Conservation (phyloP, 495 filamentous ascomycete genomes). For the Aspergillus campestris region DNA sequence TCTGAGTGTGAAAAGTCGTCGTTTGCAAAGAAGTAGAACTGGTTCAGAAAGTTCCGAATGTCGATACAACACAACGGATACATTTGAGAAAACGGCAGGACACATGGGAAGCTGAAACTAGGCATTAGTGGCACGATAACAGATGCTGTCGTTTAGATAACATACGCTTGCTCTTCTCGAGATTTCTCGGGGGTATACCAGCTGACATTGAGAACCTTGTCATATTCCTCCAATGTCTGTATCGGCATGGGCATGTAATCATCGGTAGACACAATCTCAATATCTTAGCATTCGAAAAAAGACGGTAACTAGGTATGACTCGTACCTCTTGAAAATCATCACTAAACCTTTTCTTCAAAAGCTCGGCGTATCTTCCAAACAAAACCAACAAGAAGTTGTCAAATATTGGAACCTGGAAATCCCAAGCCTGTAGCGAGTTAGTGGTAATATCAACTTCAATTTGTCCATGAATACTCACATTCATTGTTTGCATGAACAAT, state of each 20-base stretch:
- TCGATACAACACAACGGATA: constrained; percentile 97
- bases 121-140: constrained; percentile 6
- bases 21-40: constrained; percentile 92
- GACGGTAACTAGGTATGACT: not conserved
- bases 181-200: constrained; percentile 84
- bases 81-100: constrained; percentile 97
- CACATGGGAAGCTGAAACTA: constrained; percentile 65
- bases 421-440: constrained; percentile 59
- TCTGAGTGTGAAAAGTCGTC: constrained; percentile 84
- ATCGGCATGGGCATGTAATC: constrained; percentile 99
- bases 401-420: constrained; percentile 71
- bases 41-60: constrained; percentile 91
- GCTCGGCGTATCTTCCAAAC: constrained; percentile 86
- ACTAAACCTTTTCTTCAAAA: constrained; percentile 85
- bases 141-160: constrained; percentile 3
- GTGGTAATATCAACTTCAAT: not conserved
- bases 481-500: constrained; percentile 96
- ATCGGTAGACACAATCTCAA: constrained; percentile 84
- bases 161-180: constrained; percentile 65
- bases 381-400: constrained; percentile 75
- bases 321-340: constrained; percentile 84
- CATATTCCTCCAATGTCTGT: constrained; percentile 78
- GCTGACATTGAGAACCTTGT: constrained; percentile 86
- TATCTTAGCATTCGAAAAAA: constrained; percentile 5
- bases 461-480: constrained; percentile 39